Evolutionary conservation across 495 filamentous ascomycete species (phyloP), one percentile per base, ranked within the genome.

Genomic region (Talaromyces adpressus): DNA sequence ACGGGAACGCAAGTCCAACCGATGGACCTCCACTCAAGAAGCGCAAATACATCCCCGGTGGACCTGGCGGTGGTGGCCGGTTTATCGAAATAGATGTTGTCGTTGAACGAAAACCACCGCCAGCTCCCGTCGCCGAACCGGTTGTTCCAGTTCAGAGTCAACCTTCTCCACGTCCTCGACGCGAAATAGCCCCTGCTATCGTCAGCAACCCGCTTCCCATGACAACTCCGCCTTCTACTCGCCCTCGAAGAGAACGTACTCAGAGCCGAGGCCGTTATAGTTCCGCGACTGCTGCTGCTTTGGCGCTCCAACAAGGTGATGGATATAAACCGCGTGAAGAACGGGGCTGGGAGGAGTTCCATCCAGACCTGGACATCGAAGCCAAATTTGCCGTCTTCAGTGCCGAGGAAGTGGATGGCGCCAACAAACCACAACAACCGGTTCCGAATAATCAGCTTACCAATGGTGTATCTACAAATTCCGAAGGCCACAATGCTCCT

Each of bases 321-420:
- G 92, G 92, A 16, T 97, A 97, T 75, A 98, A 99, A 71, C 94
- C 94, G 3, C 82, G 94, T 63, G 94, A 99, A 73, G 94, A 99
- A 75, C 87, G 93, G 62, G 90, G 91, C 14, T 99, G 93, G 90
- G 91, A 95, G 69, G 95, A 98, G 74, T 98, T 97, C 61, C 94
- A 99, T 73, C 92, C 89, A 12, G 89, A 97, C 68, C 82, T 99
- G 36, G 93, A 98, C 73, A 89, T 96, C 63, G 91, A 94, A 56
- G 82, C 81, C 29, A 83, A 80, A 18, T 86, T 98, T 57, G 85
- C 85, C 45, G 79, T 97, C 2, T 94, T 93, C 72, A 84, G 82
- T 41, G 84, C 92, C 8, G 85, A 93, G 63, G 90, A 97, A 58
- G 89, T 98, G 16, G 95, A 98, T 71, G 90, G 77, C 4, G 71